Evolutionary conservation across 306 rosid genomes (phyloP).

Genomic region (Hylodesmum podocarpum): DNA sequence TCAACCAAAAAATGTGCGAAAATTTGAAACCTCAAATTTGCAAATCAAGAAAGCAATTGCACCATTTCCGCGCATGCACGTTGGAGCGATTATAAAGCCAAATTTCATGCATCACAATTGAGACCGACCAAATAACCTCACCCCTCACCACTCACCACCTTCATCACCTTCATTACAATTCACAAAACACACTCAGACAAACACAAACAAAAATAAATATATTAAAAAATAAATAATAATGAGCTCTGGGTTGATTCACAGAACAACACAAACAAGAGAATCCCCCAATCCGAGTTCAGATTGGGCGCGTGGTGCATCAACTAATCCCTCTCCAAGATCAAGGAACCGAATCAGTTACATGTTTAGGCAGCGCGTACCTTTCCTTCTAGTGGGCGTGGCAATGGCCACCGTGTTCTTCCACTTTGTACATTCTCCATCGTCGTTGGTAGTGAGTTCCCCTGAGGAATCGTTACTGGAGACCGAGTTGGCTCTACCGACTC

Average conservation of each 20-base stretch:
- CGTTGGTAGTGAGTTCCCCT: not conserved
- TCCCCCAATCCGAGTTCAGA: not conserved
- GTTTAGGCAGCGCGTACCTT: constrained; percentile 17
- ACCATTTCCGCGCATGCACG: constrained; percentile 27
- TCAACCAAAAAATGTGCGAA: not conserved
- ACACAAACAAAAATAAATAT: not conserved
- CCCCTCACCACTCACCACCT: not conserved
- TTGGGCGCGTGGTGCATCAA: not conserved
- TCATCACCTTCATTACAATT: not conserved
- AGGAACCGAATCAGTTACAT: not conserved
- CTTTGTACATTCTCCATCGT: constrained; percentile 6
- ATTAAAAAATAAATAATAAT: too few relatives aligned
- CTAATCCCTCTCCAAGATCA: not conserved
- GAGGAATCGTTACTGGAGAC: not conserved
- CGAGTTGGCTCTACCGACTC: constrained; percentile 33
- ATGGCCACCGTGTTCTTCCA: constrained; percentile 42
- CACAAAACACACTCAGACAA: not conserved
- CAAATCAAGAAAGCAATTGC: not conserved
- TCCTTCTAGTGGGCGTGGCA: constrained; percentile 35
- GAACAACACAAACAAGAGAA: constrained; percentile 32
- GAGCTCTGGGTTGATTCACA: constrained; percentile 44
- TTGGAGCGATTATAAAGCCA: constrained; percentile 63
- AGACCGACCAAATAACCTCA: too few relatives aligned
- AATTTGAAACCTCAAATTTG: constrained; percentile 12
- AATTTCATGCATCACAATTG: constrained; percentile 56